Evolutionary conservation across 1,139 yeast genomes (phyloP), one percentile per base, ranked within the genome.

Genomic region (Arxiozyma slooffiae): DNA sequence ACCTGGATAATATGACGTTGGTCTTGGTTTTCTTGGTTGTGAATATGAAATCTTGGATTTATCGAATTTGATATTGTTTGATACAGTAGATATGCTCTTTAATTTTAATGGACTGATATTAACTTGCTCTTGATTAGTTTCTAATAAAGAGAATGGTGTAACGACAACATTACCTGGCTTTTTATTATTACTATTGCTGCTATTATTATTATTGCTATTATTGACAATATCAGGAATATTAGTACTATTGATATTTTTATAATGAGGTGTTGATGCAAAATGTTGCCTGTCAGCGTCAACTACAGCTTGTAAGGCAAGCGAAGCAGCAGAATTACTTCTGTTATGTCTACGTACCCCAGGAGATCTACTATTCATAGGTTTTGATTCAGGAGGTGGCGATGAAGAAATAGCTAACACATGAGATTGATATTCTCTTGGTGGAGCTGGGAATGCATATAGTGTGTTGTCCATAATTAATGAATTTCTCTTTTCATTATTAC

Each of bases 1-100:
- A 0, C 73, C 71, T 14, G 94, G 92, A 62, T 85, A 90, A 62
- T 82, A 85, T 8, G 90, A 83, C 0, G 90, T 84, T 46, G 94
- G 92, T 65, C 94, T 77, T 50, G 87, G 89, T 61, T 78, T 82
- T 63, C 79, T 77, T 47, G 51, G 48, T 38, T 21, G 22, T 21
- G 38, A 38, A 38, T 39, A 20, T 17, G 37, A 37, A 9, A 22
- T 23, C 41, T 37, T 42, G 7, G 44, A 21, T 30, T 41, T 41
- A 14, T 30, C 14, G 14, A 14, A 30, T 30, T 14, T 30, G n/a
- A 30, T 30, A 30, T 30, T 4, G n/a, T 7, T 30, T 4, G 36
- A 30, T 11, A 30, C 36, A 30, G 14, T 4, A 30, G n/a, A 4
- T 30, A n/a, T 14, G 14, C 14, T 30, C 36, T 30, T 30, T 11